Evolutionary conservation across 257 asterid species (phyloP).

Genomic region (Leptodermis oblonga): DNA sequence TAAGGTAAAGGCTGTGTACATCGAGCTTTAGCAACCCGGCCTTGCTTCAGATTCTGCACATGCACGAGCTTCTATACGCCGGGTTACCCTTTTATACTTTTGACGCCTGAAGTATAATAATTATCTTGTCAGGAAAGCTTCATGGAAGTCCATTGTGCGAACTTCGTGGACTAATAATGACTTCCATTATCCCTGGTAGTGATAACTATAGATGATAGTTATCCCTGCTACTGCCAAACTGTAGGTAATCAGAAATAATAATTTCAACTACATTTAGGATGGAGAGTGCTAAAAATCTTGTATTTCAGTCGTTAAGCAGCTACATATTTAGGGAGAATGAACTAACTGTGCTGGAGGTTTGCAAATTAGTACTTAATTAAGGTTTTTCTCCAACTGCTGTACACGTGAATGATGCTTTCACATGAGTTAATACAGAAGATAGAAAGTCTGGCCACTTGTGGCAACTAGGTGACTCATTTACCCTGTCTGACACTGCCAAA

Average conservation of each 20-base stretch:
- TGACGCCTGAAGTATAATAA: not conserved
- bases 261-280: not conserved
- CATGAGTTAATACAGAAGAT: not conserved
- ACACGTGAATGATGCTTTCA: not conserved
- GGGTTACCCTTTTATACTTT: too few relatives aligned
- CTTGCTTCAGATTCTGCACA: too few relatives aligned
- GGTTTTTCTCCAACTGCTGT: not conserved
- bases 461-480: not conserved
- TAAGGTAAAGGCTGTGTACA: too few relatives aligned
- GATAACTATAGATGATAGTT: not conserved
- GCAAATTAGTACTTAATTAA: constrained; percentile 3
- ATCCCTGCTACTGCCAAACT: not conserved
- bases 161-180: not conserved
- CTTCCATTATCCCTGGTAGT: not conserved
- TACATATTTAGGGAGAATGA: not conserved
- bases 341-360: not conserved
- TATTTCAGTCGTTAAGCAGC: not conserved
- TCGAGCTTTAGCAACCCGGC: too few relatives aligned
- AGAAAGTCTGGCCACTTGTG: not conserved
- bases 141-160: too few relatives aligned
- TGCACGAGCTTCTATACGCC: too few relatives aligned
- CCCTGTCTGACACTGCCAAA: not conserved
- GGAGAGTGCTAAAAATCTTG: not conserved
- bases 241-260: too few relatives aligned
- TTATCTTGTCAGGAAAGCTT: not conserved